These are phyloP conservation scores for Drechslerella stenobrocha DNA, from an alignment of 2,329 filamentous ascomycete species.

Conservation along the genomic window DNA sequence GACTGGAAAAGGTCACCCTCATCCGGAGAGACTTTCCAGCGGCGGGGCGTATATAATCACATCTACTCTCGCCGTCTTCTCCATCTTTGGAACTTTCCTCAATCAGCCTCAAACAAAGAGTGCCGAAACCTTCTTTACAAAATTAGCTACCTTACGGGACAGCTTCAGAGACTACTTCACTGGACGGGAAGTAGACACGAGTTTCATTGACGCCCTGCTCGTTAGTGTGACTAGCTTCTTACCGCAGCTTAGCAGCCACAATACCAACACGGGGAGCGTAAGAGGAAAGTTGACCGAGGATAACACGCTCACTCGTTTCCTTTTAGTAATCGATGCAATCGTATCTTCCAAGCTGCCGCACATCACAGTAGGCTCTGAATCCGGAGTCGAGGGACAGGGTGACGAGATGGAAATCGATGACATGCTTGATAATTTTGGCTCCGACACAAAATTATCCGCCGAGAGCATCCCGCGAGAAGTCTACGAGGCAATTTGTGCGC, in stretches of 20 bases:
- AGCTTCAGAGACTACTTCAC: conserved; percentile 26
- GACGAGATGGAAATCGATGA: conserved; percentile 58
- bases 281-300: conserved; percentile 20
- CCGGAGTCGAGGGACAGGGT: conserved; percentile 38
- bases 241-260: conserved; percentile 18
- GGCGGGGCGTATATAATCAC: conserved; percentile 18
- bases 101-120: conserved; percentile 31
- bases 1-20: background rate
- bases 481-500: conserved; percentile 50
- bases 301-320: conserved; percentile 27
- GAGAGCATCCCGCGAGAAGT: conserved; percentile 49
- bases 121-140: conserved; percentile 33
- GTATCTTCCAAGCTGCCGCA: conserved; percentile 29
- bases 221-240: conserved; percentile 17
- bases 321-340: conserved; percentile 17
- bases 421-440: conserved; percentile 39
- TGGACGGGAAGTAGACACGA: conserved; percentile 7
- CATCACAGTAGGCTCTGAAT: conserved; percentile 4
- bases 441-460: conserved; percentile 42
- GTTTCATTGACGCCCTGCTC: conserved; percentile 17
- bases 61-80: conserved; percentile 19
- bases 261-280: conserved; percentile 4
- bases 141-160: conserved; percentile 12
- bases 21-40: conserved; percentile 8
- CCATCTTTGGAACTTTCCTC: conserved; percentile 34